These are phyloP conservation scores for Monilinia polystroma DNA, from an alignment of 2,329 filamentous ascomycete species.

Conservation along the genomic window DNA sequence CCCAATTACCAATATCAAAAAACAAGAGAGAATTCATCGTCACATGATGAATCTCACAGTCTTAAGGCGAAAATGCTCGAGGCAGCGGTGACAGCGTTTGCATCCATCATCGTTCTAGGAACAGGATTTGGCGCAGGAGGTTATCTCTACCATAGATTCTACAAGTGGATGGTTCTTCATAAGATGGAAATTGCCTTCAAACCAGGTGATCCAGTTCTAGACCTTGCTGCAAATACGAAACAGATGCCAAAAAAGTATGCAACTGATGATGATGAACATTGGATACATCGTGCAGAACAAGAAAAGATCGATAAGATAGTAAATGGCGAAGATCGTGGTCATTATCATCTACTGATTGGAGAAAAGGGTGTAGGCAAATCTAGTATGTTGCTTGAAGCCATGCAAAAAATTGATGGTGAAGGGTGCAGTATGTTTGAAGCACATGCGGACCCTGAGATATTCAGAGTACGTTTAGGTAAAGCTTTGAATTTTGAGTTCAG, in stretches of 20 bases:
- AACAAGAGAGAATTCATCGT: neutral
- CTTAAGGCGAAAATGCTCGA: slow-evolving; percentile 63
- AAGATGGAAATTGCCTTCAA: slow-evolving; percentile 94
- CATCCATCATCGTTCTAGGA: slow-evolving; percentile 71
- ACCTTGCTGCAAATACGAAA: slow-evolving; percentile 67
- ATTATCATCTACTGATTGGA: slow-evolving; percentile 88
- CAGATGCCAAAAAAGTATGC: slow-evolving; percentile 48
- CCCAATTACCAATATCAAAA: neutral
- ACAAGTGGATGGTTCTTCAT: slow-evolving; percentile 85
- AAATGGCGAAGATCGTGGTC: slow-evolving; percentile 67
- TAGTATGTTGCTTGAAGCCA: slow-evolving; percentile 93
- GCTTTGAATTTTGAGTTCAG: slow-evolving; percentile 95
- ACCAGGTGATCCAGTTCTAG: slow-evolving; percentile 86
- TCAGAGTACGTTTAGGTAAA: slow-evolving; percentile 88
- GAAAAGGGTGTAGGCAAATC: slow-evolving; percentile 97
- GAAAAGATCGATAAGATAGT: slow-evolving; percentile 79
- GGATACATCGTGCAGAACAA: slow-evolving; percentile 85
- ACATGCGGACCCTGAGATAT: slow-evolving; percentile 91
- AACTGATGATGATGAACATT: slow-evolving; percentile 52
- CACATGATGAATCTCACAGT: slow-evolving; percentile 21
- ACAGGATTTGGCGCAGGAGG: slow-evolving; percentile 64
- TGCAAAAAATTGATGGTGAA: slow-evolving; percentile 87
- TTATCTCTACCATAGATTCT: slow-evolving; percentile 76
- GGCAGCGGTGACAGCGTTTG: slow-evolving; percentile 71
- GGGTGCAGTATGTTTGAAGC: slow-evolving; percentile 95